phyloP scores from a whole-genome alignment of 2,329 filamentous ascomycete genomes.

The Penicillium corylophilum region DNA sequence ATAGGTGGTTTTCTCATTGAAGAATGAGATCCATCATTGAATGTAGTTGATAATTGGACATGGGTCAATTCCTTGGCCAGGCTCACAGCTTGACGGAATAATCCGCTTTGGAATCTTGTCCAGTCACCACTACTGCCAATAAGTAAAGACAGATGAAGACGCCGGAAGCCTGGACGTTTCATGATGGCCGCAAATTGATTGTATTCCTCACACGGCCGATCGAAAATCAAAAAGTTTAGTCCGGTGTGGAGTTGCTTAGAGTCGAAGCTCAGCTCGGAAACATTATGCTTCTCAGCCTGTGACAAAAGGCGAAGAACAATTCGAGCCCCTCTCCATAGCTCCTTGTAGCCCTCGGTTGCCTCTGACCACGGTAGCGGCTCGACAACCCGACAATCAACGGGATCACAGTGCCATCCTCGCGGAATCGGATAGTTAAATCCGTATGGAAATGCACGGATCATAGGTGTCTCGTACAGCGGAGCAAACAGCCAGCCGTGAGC shows the following conservation, averaged over 20 bases:
- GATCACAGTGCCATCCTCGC: constrained; percentile 28
- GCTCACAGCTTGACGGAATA: constrained; percentile 2
- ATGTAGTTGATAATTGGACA: constrained; percentile 1
- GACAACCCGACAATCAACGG: not conserved
- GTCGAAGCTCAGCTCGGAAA: constrained; percentile 41
- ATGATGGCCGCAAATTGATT: constrained; percentile 8
- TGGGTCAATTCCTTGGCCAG: constrained; percentile 3
- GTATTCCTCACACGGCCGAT: constrained; percentile 10
- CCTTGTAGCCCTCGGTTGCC: constrained; percentile 12
- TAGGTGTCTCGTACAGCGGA: constrained; percentile 45
- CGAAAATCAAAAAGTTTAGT: constrained; percentile 35
- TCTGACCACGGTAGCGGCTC: constrained; percentile 6
- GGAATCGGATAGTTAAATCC: constrained; percentile 44
- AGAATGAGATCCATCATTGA: not conserved
- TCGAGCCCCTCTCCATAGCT: constrained; percentile 35
- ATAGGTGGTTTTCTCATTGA: not conserved
- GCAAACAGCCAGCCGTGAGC: constrained; percentile 38
- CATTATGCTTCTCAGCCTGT: constrained; percentile 15
- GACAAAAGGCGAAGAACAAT: constrained; percentile 29
- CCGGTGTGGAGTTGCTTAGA: constrained; percentile 30
- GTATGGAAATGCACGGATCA: constrained; percentile 41
- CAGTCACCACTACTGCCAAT: not conserved
- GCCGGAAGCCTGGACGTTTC: constrained; percentile 8
- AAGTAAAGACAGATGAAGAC: constrained; percentile 4
- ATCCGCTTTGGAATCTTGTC: constrained; percentile 5